These are phyloP conservation scores for Nakazawaea populi DNA, from an alignment of 805 yeast genomes.

Conservation along the genomic window DNA sequence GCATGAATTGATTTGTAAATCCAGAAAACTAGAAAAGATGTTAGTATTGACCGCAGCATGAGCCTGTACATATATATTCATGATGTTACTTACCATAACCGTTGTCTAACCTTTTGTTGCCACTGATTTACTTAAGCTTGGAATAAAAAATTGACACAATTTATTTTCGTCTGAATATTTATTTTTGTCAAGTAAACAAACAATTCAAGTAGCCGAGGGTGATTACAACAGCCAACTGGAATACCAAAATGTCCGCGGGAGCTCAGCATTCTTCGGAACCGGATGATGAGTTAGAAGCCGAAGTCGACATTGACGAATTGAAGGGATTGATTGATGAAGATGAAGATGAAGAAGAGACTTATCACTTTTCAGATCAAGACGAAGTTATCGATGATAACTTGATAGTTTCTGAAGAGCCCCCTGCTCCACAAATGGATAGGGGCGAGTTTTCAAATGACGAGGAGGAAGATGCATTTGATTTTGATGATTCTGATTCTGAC, in stretches of 20 bases:
- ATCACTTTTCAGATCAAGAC: conserved; percentile 15
- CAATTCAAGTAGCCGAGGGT: background rate
- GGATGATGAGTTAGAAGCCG: conserved; percentile 18
- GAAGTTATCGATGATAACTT: background rate
- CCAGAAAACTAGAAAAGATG: conserved; percentile 7
- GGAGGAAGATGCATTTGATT: conserved; percentile 8
- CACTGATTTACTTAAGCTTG: background rate
- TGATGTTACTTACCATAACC: conserved; percentile 1
- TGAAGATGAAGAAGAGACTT: conserved; percentile 25
- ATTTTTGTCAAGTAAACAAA: background rate
- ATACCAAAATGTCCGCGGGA: background rate
- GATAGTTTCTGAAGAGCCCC: conserved; percentile 15
- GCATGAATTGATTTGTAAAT: conserved; percentile 8
- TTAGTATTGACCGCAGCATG: background rate
- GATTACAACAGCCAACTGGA: background rate
- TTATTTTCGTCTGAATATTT: too few relatives aligned
- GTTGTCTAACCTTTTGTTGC: background rate
- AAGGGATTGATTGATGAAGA: conserved; percentile 20
- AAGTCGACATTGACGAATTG: conserved; percentile 19
- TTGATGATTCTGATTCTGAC: conserved; percentile 12
- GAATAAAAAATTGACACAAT: too few relatives aligned
- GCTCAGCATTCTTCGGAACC: background rate
- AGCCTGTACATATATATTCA: background rate
- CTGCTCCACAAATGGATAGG: conserved; percentile 16
- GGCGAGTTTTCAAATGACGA: conserved; percentile 24